Base-by-base conservation (phyloP, 73 alveolate genomes). In the Paramecium primaurelia region DNA sequence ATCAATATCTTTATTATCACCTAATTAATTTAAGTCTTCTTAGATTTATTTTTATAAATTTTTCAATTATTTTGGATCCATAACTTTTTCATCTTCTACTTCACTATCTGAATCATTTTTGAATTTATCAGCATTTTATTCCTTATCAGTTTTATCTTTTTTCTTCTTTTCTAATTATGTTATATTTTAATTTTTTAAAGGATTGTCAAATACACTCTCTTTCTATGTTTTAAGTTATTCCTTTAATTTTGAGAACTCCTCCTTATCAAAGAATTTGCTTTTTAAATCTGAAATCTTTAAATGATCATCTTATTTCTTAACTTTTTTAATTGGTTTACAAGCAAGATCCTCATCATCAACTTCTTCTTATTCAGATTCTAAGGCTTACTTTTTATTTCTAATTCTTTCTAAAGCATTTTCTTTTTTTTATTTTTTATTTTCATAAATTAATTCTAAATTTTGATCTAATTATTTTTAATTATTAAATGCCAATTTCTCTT, bases 251-350 rank as follows among this genome's bases (percentile, higher is more conserved):
- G 18, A 73, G 36, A 73, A 73, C 26, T 73, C 87, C 8, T 73
- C 87, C 26, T 73, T 73, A 3, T 73, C 14, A 73, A 73, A 73
- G 36, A 73, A 73, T 37, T 73, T 73, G 11, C 87, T 73, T 22
- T 73, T 73, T 18, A 73, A 37, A 34, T 73, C 58, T 30, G 40
- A 30, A 14, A 51, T 40, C 32, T 38, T 37, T 7, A 68, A 20
- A 42, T 68, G 73, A 10, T 71, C 86, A 47, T 92, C 86, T 51
- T 80, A 47, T 25, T 92, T 92, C 91, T 45, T 86, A 44, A 92
- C 92, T 80, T 92, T 92, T 18, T 92, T 92, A 75, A 86, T 83
- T 45, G 93, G 93, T 25, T 83, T 86, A 14, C 94, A 86, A n/a
- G 93, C 94, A 2, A 68, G 12, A 8, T 92, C 93, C 22, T 86